A percentile compares a stretch with the other conserved stretches of the same genome.
These are phyloP conservation scores for Cutaneotrichosporon sp. DNA, from an alignment of 1,284 basidiomycete species.

Conservation along the genomic window DNA sequence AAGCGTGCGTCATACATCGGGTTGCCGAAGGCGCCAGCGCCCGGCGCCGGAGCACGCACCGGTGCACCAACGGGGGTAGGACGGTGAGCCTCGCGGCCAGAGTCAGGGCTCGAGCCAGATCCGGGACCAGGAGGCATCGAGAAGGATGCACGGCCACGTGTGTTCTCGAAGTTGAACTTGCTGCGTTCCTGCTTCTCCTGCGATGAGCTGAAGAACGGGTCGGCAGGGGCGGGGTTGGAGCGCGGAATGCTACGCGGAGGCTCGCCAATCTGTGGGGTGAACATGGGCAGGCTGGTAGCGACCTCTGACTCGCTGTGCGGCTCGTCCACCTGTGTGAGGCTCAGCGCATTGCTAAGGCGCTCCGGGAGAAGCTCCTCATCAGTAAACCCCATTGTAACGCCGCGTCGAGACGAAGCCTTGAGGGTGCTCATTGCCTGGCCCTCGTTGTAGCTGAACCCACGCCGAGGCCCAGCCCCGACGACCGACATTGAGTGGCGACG, in stretches of 20 bases:
- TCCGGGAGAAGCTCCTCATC: slow-evolving; percentile 74
- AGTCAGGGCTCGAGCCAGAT: slow-evolving; percentile 13
- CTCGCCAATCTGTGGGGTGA: slow-evolving; percentile 19
- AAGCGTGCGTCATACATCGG: slow-evolving; percentile 16
- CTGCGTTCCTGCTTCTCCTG: slow-evolving; percentile 21
- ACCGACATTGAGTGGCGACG: slow-evolving; percentile 81
- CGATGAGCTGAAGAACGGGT: slow-evolving; percentile 24
- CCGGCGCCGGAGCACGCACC: slow-evolving; percentile 12
- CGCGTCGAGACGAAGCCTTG: slow-evolving; percentile 52
- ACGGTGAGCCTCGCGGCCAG: slow-evolving; percentile 11
- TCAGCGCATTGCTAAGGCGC: slow-evolving; percentile 63
- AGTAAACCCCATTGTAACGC: slow-evolving; percentile 56
- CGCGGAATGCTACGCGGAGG: slow-evolving; percentile 17
- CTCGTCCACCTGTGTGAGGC: slow-evolving; percentile 57
- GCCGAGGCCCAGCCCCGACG: slow-evolving; percentile 55
- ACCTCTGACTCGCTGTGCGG: slow-evolving; percentile 30
- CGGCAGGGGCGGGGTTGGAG: slow-evolving; percentile 14
- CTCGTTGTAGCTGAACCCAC: slow-evolving; percentile 46
- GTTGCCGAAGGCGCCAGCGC: slow-evolving; percentile 12
- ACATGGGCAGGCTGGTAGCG: slow-evolving; percentile 22
- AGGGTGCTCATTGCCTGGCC: slow-evolving; percentile 67
- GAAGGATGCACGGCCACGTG: slow-evolving; percentile 7
- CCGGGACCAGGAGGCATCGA: slow-evolving; percentile 4
- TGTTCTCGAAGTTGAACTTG: slow-evolving; percentile 18
- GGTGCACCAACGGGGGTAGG: slow-evolving; percentile 27